A percentile compares a stretch with the other conserved stretches of the same genome.
These are phyloP conservation scores for Fusarium aywerte DNA, from an alignment of 2,329 filamentous ascomycete species.

Conservation along the genomic window DNA sequence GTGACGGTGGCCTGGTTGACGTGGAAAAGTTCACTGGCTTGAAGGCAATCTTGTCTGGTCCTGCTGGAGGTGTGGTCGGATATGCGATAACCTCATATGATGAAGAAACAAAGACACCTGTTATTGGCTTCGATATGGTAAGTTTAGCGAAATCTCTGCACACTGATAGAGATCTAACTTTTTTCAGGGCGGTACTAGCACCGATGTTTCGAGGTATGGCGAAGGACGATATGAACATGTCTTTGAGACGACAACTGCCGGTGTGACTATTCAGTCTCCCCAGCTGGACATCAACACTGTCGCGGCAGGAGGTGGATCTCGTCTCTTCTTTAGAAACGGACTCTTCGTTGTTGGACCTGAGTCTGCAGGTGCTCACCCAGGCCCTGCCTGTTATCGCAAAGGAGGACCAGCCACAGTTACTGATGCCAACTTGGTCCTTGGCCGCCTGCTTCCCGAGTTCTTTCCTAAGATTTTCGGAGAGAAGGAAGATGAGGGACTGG, in stretches of 20 bases:
- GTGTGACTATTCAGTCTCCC: slow-evolving; percentile 92
- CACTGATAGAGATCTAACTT: slow-evolving; percentile 10
- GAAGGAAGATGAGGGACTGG: slow-evolving; percentile 83
- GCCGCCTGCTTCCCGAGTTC: slow-evolving; percentile 86
- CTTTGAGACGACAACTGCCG: slow-evolving; percentile 92
- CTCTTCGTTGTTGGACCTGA: slow-evolving; percentile 92
- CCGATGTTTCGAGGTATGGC: slow-evolving; percentile 88
- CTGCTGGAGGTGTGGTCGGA: slow-evolving; percentile 92
- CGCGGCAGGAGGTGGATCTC: slow-evolving; percentile 86
- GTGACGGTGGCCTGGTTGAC: slow-evolving; percentile 78
- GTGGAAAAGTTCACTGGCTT: slow-evolving; percentile 86
- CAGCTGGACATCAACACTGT: slow-evolving; percentile 96
- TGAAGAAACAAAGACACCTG: slow-evolving; percentile 79
- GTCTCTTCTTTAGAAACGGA: slow-evolving; percentile 88
- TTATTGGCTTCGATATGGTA: slow-evolving; percentile 94
- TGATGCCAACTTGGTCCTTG: slow-evolving; percentile 88
- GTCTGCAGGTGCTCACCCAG: slow-evolving; percentile 87
- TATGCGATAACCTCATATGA: slow-evolving; percentile 94
- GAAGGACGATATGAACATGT: slow-evolving; percentile 90
- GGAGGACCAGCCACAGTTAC: slow-evolving; percentile 92
- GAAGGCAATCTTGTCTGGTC: slow-evolving; percentile 86
- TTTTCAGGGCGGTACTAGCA: slow-evolving; percentile 80
- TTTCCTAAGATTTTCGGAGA: slow-evolving; percentile 96
- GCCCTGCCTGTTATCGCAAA: slow-evolving; percentile 91
- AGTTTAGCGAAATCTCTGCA: background rate